Conservation (phyloP, 257 asterid genomes). For the Solanum ossicruentum region DNA sequence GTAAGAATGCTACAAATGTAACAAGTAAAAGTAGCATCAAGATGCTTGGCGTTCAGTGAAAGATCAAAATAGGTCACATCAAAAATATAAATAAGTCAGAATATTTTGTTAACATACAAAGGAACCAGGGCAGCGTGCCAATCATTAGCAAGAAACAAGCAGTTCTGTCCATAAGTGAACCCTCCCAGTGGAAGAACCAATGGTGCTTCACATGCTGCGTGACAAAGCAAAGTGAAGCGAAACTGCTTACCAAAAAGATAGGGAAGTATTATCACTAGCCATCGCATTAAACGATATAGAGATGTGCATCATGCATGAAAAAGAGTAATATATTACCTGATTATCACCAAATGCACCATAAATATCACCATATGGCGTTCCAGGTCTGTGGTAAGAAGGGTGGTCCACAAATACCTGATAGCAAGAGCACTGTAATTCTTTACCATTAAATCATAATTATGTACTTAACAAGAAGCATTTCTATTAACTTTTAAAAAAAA, state of each 20-base stretch:
- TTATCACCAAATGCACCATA: slow-evolving; percentile 96
- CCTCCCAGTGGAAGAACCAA: slow-evolving; percentile 91
- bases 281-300: not conserved
- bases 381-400: slow-evolving; percentile 78
- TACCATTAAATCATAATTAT: not conserved
- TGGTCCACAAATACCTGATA: slow-evolving; percentile 85
- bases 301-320: not conserved
- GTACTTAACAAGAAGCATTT: not conserved
- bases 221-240: slow-evolving; percentile 90
- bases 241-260: slow-evolving; percentile 44
- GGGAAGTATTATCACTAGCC: slow-evolving; percentile 9
- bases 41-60: not conserved
- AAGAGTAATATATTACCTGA: slow-evolving; percentile 40
- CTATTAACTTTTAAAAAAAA: not conserved
- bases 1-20: not conserved
- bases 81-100: not conserved
- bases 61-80: not conserved
- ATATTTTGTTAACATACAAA: slow-evolving; percentile 41
- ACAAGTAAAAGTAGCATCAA: not conserved
- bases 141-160: slow-evolving; percentile 88
- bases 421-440: not conserved
- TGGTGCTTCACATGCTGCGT: slow-evolving; percentile 98
- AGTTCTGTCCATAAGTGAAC: slow-evolving; percentile 82
- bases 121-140: slow-evolving; percentile 99
- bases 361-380: slow-evolving; percentile 88